phyloP scores from a whole-genome alignment of 164 flowering plant genomes.

The Akebia trifoliata region DNA sequence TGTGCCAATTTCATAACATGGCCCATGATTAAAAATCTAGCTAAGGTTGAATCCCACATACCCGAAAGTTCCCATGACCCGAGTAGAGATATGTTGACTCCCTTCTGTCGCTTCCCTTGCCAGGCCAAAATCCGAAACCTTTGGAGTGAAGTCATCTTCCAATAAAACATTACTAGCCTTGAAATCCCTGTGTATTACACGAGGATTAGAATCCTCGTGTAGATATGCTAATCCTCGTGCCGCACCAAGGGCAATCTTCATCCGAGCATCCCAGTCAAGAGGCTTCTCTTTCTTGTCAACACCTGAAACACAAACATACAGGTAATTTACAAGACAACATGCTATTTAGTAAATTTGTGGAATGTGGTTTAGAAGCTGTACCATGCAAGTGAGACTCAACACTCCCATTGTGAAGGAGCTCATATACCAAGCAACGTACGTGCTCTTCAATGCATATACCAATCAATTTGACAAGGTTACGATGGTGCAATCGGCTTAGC shows the following conservation, averaged over 20 bases:
- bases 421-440: conserved; percentile 85
- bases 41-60: conserved; percentile 18
- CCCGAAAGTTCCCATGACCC: conserved; percentile 95
- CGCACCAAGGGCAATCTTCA: conserved; percentile 97
- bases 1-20: not conserved
- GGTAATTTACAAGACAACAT: not conserved
- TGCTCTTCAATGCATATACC: conserved; percentile 89
- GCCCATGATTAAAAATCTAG: not conserved
- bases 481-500: conserved; percentile 94
- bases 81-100: conserved; percentile 64
- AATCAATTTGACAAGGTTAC: conserved; percentile 88
- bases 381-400: conserved; percentile 98
- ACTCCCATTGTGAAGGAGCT: conserved; percentile 89
- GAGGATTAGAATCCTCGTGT: conserved; percentile 98
- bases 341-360: not conserved
- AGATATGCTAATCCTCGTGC: conserved; percentile 98
- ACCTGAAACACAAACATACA: conserved; percentile 46
- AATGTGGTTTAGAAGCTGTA: conserved; percentile 21
- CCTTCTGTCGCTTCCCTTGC: conserved; percentile 89
- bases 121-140: conserved; percentile 96
- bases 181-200: conserved; percentile 92
- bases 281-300: conserved; percentile 49
- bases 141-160: conserved; percentile 90
- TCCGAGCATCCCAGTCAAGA: conserved; percentile 93
- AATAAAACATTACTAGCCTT: conserved; percentile 90